Percentiles rank a stretch among this genome's conserved stretches.
Evolutionary conservation across 345 rosid species (phyloP).

Genomic region (Salix suchowensis): DNA sequence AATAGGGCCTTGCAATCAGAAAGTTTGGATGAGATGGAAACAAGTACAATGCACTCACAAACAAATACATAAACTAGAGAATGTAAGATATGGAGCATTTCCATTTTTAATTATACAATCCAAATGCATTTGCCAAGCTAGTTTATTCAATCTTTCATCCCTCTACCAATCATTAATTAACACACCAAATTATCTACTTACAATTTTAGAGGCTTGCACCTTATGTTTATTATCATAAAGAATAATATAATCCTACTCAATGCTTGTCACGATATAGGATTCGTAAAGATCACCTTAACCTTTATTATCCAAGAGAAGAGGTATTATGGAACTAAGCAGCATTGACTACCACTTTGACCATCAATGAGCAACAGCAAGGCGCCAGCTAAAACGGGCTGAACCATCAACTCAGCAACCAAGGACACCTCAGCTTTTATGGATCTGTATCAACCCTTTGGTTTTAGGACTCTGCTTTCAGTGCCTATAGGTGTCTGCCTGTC

Average conservation of each 20-base stretch:
- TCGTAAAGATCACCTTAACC: not conserved
- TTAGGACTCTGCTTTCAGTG: not conserved
- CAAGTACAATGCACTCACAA: not conserved
- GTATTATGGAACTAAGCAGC: not conserved
- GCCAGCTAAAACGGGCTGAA: not conserved
- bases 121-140: not conserved
- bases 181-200: not conserved
- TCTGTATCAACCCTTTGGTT: not conserved
- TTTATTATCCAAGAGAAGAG: not conserved
- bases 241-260: not conserved
- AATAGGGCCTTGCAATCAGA: not conserved
- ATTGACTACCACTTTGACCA: not conserved
- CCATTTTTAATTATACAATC: not conserved
- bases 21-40: not conserved
- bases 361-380: not conserved
- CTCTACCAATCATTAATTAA: not conserved
- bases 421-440: not conserved
- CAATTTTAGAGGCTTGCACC: not conserved
- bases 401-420: not conserved
- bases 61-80: not conserved
- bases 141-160: not conserved
- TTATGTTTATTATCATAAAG: slow-evolving; percentile 4
- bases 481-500: slow-evolving; percentile 30
- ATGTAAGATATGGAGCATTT: not conserved
- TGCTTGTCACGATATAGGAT: slow-evolving; percentile 5